Base-by-base conservation (phyloP, 495 filamentous ascomycete genomes). In the Hypoxylon cercidicola region DNA sequence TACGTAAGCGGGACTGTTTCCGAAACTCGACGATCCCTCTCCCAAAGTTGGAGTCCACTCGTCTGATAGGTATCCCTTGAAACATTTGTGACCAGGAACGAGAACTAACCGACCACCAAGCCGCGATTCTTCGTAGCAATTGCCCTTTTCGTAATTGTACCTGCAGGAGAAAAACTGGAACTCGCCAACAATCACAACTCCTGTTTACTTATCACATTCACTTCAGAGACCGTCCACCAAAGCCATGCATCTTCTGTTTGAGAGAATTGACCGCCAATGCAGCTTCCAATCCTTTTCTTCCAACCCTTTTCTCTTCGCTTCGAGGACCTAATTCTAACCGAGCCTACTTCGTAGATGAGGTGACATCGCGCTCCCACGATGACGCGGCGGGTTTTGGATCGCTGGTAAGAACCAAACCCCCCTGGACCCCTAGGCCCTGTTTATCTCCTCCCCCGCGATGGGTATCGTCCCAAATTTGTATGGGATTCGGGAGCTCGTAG, bases 1-100 rank as follows among this genome's bases (percentile, higher is more conserved):
- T 51, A 51, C 55, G 60, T 64, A 56, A 64, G 60, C 50, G 55
- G 46, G 25, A 30, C 37, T 11, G 59, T 56, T 68, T 63, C 54
- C 55, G 45, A 57, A 64, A 64, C 60, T 63, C 41, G 53, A 50
- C 43, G 39, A 58, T 51, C 40, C 43, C 43, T 25, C 34, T 11
- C 41, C 30, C 30, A 2, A 32, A 32, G 30, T 32, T 11, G 10
- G n/a, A 30, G 37, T 20, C 53, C 53, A 43, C 35, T 28, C 51
- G 48, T 47, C 21, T 25, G n/a, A n/a, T n/a, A 1, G 35, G 55
- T 41, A 46, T 18, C 53, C 43, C 44, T 59, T 62, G 58, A 62
- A 67, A 62, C 58, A 57, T 39, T n/a, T 12, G 13, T 47, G 41
- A 25, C 63, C 41, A 46, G 32, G 23, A 23, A 54, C 32, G 12